Percentiles rank a stretch among this genome's conserved stretches.
phyloP scores from a whole-genome alignment of 106 monocot species.

The Dendrobium catenatum region DNA sequence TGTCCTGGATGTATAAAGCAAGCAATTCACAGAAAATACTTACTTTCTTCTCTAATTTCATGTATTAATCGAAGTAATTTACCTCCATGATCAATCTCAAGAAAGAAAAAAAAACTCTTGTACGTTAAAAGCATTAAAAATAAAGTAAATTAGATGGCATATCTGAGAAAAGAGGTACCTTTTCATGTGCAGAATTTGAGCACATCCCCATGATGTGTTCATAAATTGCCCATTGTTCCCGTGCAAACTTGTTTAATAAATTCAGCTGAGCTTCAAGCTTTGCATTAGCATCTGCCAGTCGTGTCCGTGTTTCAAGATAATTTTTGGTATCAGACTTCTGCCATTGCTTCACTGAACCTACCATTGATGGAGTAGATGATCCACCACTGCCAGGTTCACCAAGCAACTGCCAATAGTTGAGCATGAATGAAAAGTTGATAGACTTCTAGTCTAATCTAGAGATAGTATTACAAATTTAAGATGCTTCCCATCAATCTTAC shows the following conservation, averaged over 20 bases:
- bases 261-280: slow-evolving; percentile 65
- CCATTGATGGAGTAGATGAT: slow-evolving; percentile 98
- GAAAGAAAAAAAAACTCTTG: not conserved
- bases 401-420: slow-evolving; percentile 47
- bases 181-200: slow-evolving; percentile 38
- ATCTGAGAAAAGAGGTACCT: slow-evolving; percentile 31
- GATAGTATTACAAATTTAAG: not conserved
- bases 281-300: slow-evolving; percentile 61
- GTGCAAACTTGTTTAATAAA: slow-evolving; percentile 50
- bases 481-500: not conserved
- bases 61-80: not conserved
- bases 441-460: not conserved
- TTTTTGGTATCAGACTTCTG: slow-evolving; percentile 71
- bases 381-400: slow-evolving; percentile 95
- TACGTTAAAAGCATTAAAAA: not conserved
- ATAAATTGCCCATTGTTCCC: slow-evolving; percentile 53
- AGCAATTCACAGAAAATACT: not conserved
- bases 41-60: not conserved
- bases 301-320: slow-evolving; percentile 53
- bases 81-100: not conserved
- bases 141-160: not conserved
- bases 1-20: not conserved
- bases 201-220: slow-evolving; percentile 43
- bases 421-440: not conserved
- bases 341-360: slow-evolving; percentile 90